Conservation (phyloP, 108 stramenopile species). For the Discostella pseudostelligera region DNA sequence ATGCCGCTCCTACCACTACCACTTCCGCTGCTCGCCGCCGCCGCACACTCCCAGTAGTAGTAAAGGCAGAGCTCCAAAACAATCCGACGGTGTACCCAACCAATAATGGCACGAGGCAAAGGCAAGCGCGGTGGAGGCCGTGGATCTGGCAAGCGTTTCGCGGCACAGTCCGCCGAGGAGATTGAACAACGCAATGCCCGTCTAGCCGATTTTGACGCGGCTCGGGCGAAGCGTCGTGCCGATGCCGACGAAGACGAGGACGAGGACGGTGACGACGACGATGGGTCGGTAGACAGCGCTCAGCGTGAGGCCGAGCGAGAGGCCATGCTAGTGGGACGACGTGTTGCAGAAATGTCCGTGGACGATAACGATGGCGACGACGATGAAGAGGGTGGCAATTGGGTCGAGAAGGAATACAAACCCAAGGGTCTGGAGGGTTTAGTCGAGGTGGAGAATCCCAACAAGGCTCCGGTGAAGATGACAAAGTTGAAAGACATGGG, state of each 20-base stretch:
- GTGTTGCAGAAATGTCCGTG: constrained; percentile 44
- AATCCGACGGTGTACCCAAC: no score
- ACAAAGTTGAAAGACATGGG: constrained; percentile 50
- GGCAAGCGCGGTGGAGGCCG: constrained; percentile 71
- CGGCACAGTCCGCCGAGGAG: constrained; percentile 81
- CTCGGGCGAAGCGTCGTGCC: constrained; percentile 65
- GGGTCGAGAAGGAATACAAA: constrained; percentile 46
- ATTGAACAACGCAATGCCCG: constrained; percentile 83
- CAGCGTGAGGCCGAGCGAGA: constrained; percentile 41
- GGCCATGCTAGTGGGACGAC: constrained; percentile 49
- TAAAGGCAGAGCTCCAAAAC: no score
- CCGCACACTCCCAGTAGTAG: no score
- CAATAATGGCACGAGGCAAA: constrained; percentile 78
- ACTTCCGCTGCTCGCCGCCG: no score
- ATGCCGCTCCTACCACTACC: no score
- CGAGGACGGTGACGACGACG: constrained; percentile 51
- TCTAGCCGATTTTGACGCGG: constrained; percentile 78
- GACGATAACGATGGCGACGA: constrained; percentile 45
- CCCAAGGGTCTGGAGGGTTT: constrained; percentile 48
- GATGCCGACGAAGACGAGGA: constrained; percentile 59
- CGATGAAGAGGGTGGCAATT: constrained; percentile 40
- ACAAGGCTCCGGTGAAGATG: constrained; percentile 35
- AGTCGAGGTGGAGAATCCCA: constrained; percentile 51
- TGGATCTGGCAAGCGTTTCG: constrained; percentile 74
- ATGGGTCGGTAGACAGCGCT: constrained; percentile 44